A percentile compares a stretch with the other conserved stretches of the same genome.
Evolutionary conservation across 495 filamentous ascomycete species (phyloP).

Genomic region (Tuber microsphaerosporum): DNA sequence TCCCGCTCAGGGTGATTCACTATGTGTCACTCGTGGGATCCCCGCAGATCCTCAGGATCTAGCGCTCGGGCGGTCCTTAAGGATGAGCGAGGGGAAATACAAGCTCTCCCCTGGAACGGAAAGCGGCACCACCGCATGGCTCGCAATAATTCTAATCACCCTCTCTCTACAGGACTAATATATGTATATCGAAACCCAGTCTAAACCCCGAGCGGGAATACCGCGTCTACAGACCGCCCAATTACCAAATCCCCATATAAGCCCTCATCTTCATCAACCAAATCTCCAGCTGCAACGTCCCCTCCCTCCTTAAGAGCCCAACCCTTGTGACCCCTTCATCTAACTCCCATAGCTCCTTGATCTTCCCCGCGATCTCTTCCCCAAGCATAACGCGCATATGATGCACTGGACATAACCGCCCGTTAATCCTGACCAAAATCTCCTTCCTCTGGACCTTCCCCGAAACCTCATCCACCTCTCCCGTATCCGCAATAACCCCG

Average conservation of each 20-base stretch:
- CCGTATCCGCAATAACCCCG: not conserved
- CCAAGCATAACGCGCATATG: slow-evolving; percentile 34
- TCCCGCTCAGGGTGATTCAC: not conserved
- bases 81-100: not conserved
- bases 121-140: not conserved
- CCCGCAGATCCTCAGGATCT: not conserved
- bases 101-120: not conserved
- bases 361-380: slow-evolving; percentile 19
- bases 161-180: not conserved
- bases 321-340: slow-evolving; percentile 16
- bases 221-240: not conserved
- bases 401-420: slow-evolving; percentile 33
- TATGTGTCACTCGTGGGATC: not conserved
- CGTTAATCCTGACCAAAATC: slow-evolving; percentile 18
- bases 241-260: slow-evolving; percentile 35
- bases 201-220: not conserved
- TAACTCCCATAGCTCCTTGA: slow-evolving; percentile 24
- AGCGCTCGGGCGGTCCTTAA: not conserved
- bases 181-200: not conserved
- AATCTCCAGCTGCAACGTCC: slow-evolving; percentile 33
- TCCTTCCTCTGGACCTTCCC: slow-evolving; percentile 7
- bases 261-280: slow-evolving; percentile 38
- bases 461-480: not conserved
- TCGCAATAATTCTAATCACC: not conserved
- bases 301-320: slow-evolving; percentile 28